Evolutionary conservation across 257 asterid species (phyloP).

Genomic region (Mitragyna speciosa): DNA sequence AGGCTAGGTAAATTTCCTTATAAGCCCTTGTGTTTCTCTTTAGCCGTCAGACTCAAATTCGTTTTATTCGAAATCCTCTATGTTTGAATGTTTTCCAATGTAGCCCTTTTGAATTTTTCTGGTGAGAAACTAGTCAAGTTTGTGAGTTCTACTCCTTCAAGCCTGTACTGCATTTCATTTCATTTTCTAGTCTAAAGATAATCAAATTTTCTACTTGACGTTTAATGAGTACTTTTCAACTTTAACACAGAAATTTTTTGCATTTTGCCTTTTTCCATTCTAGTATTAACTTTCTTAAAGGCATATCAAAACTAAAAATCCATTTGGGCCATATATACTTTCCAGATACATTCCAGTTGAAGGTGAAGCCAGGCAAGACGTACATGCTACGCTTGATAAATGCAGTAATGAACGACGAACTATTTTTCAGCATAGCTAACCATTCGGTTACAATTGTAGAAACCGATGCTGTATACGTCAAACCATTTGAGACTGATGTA

Average conservation of each 20-base stretch:
- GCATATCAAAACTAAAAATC: not conserved
- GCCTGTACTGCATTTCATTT: not conserved
- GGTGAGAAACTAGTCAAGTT: too few relatives aligned
- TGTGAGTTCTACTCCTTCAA: not conserved
- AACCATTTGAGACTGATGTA: conserved; percentile 51
- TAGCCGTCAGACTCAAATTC: too few relatives aligned
- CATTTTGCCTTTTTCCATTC: not conserved
- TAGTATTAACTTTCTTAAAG: not conserved
- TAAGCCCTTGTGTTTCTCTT: too few relatives aligned
- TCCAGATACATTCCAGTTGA: not conserved
- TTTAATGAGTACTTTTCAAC: too few relatives aligned
- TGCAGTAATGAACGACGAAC: conserved; percentile 70
- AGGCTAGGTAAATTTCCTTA: too few relatives aligned
- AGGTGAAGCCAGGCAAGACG: conserved; percentile 23
- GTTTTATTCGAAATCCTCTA: too few relatives aligned
- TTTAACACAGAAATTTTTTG: too few relatives aligned
- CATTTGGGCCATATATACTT: not conserved
- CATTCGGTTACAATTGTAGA: conserved; percentile 60
- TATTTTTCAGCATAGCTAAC: conserved; percentile 67
- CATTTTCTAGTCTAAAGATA: too few relatives aligned
- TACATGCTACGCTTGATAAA: conserved; percentile 68
- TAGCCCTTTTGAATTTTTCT: too few relatives aligned
- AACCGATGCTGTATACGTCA: conserved; percentile 56
- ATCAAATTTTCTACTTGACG: too few relatives aligned
- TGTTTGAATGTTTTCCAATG: too few relatives aligned